A percentile compares a stretch with the other conserved stretches of the same genome.
Conservation (phyloP, 2,329 filamentous ascomycete genomes). For the Cladosporium cucumerinum region DNA sequence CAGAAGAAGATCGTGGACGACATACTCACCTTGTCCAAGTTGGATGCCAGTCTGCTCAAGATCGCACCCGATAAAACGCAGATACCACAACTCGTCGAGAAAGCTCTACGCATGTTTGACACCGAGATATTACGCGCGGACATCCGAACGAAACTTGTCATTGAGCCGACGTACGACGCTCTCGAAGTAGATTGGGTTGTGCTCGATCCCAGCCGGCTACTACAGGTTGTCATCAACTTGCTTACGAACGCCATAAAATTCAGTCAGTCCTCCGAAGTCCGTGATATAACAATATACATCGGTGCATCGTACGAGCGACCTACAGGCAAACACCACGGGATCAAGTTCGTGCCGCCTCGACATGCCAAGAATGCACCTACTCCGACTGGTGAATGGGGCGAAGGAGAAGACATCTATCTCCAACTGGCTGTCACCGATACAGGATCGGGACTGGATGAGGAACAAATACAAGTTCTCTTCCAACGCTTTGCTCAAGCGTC, state of each 20-base stretch:
- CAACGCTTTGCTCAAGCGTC: conserved; percentile 67
- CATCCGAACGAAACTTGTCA: conserved; percentile 37
- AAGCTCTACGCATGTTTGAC: conserved; percentile 38
- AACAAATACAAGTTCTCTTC: conserved; percentile 53
- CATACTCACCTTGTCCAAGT: conserved; percentile 43
- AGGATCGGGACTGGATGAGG: conserved; percentile 39
- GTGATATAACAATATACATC: conserved; percentile 36
- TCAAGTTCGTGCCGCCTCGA: conserved; percentile 33
- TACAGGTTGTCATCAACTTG: conserved; percentile 44
- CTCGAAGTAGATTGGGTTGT: conserved; percentile 39
- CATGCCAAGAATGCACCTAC: conserved; percentile 21
- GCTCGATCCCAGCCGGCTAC: conserved; percentile 42
- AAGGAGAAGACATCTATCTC: conserved; percentile 23
- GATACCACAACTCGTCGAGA: conserved; percentile 32
- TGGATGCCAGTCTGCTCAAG: conserved; percentile 33
- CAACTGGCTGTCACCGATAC: conserved; percentile 40
- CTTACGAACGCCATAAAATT: conserved; percentile 50
- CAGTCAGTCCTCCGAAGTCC: conserved; percentile 36
- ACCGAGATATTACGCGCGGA: conserved; percentile 36
- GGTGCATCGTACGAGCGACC: conserved; percentile 30
- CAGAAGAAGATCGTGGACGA: conserved; percentile 46
- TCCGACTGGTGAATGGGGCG: conserved; percentile 34
- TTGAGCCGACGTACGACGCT: conserved; percentile 37
- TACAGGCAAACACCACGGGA: conserved; percentile 31
- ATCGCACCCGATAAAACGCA: conserved; percentile 38